These are phyloP conservation scores for Orobanche coerulescens DNA, from an alignment of 257 asterid species.

Conservation along the genomic window DNA sequence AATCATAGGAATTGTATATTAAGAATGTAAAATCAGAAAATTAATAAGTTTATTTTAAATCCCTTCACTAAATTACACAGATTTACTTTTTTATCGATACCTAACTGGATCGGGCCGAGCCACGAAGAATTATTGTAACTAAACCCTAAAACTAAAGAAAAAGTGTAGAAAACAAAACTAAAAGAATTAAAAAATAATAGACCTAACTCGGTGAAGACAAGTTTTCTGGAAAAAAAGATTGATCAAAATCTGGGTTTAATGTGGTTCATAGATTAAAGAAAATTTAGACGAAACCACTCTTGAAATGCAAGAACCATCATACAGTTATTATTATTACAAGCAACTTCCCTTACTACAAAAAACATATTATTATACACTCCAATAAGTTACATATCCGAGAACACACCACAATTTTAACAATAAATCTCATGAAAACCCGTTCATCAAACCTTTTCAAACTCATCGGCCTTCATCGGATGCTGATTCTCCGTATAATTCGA, in stretches of 20 bases:
- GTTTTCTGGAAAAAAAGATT: neutral
- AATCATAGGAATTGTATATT: too few species aligned
- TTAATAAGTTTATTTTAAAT: too few species aligned
- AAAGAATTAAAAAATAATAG: too few species aligned
- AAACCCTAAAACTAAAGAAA: too few species aligned
- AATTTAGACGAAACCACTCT: too few species aligned
- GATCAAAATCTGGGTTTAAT: neutral
- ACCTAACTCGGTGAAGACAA: too few species aligned
- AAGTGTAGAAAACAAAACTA: too few species aligned
- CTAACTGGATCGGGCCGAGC: too few species aligned
- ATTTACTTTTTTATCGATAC: too few species aligned
- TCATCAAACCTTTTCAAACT: constrained; percentile 28
- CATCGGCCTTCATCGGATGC: constrained; percentile 35
- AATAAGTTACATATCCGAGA: constrained; percentile 17
- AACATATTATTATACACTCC: constrained; percentile 16
- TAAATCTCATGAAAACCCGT: neutral
- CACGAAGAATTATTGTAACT: too few species aligned
- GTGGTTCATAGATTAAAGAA: neutral
- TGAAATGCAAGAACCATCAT: constrained; percentile 9
- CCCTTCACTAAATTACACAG: too few species aligned
- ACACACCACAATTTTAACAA: constrained; percentile 10
- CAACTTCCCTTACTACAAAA: constrained; percentile 13
- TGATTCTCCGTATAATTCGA: constrained; percentile 39
- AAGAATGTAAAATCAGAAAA: too few species aligned
- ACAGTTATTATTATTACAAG: neutral